Conservation (phyloP, 1,284 basidiomycete species). For the Coniophora puteana region DNA sequence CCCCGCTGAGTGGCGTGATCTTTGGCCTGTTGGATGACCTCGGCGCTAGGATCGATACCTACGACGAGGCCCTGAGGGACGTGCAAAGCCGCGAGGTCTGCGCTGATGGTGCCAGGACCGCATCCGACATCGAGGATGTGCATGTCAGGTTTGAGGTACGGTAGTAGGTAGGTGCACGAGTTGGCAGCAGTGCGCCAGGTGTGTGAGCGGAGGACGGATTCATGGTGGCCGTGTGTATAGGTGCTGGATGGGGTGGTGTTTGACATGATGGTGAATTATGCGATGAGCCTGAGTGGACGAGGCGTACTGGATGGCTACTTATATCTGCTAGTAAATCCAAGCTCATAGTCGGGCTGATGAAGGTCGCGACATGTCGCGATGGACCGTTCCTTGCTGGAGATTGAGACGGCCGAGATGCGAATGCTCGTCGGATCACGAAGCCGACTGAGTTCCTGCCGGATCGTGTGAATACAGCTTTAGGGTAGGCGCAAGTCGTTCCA, state of each 20-base stretch:
- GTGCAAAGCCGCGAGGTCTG: constrained; percentile 34
- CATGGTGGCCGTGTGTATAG: constrained; percentile 32
- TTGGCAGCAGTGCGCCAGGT: constrained; percentile 38
- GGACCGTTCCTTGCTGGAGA: too few species aligned
- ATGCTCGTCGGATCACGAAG: too few species aligned
- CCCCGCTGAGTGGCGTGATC: constrained; percentile 21
- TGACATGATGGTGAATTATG: constrained; percentile 1
- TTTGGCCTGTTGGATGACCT: constrained; percentile 26
- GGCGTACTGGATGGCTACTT: too few species aligned
- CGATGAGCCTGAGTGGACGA: not conserved
- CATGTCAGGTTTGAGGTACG: constrained; percentile 34
- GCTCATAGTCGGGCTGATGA: too few species aligned
- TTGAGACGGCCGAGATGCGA: too few species aligned
- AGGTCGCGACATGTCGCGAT: too few species aligned
- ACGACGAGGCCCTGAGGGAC: constrained; percentile 37
- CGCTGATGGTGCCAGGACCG: constrained; percentile 42
- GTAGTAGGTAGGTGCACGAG: constrained; percentile 38
- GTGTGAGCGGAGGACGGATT: constrained; percentile 38
- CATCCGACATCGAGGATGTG: constrained; percentile 44
- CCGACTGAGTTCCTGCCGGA: too few species aligned
- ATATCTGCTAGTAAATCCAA: too few species aligned
- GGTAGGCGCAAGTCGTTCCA: too few species aligned
- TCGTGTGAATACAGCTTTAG: too few species aligned
- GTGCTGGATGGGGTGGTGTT: not conserved
- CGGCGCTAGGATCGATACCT: constrained; percentile 32